phyloP scores from a whole-genome alignment of 2,329 filamentous ascomycete species.

The Colletotrichum sp. region DNA sequence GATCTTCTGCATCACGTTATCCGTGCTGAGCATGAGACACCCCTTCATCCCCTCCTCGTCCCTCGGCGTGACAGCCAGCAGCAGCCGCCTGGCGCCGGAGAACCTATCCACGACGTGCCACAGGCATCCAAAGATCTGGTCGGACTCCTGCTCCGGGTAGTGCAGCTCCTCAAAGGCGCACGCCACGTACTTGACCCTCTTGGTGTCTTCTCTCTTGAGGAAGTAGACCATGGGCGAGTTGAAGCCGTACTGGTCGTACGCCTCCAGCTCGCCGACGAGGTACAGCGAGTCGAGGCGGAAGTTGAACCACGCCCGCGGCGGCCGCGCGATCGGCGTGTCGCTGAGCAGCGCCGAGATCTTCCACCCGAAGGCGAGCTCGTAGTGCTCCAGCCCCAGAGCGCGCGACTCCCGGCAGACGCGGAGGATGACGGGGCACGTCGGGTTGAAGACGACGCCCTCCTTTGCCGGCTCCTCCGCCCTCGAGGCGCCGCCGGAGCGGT shows the following conservation, averaged over 20 bases:
- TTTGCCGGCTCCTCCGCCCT: neutral
- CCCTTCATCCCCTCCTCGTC: conserved; percentile 37
- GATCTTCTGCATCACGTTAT: conserved; percentile 51
- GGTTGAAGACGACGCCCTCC: conserved; percentile 25
- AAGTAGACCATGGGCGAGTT: conserved; percentile 55
- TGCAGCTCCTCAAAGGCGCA: conserved; percentile 49
- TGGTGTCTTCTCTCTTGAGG: conserved; percentile 44
- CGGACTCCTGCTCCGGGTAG: conserved; percentile 44
- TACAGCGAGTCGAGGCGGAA: conserved; percentile 51
- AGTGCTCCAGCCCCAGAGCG: conserved; percentile 44
- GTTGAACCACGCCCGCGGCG: conserved; percentile 51
- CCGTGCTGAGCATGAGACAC: conserved; percentile 31
- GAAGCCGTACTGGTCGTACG: conserved; percentile 50
- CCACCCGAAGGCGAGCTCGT: conserved; percentile 53
- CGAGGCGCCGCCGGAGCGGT: conserved; percentile 18
- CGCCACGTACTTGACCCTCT: conserved; percentile 47
- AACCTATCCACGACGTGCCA: conserved; percentile 55
- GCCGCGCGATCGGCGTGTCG: conserved; percentile 35
- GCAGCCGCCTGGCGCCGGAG: conserved; percentile 34
- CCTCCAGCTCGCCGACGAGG: conserved; percentile 53
- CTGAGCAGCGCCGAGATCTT: conserved; percentile 45
- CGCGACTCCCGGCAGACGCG: conserved; percentile 49
- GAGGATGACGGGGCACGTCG: conserved; percentile 45
- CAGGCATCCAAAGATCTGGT: conserved; percentile 51
- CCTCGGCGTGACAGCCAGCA: conserved; percentile 44